Conservation (phyloP, 139 green algal genomes). For the Coelastrella sp. region DNA sequence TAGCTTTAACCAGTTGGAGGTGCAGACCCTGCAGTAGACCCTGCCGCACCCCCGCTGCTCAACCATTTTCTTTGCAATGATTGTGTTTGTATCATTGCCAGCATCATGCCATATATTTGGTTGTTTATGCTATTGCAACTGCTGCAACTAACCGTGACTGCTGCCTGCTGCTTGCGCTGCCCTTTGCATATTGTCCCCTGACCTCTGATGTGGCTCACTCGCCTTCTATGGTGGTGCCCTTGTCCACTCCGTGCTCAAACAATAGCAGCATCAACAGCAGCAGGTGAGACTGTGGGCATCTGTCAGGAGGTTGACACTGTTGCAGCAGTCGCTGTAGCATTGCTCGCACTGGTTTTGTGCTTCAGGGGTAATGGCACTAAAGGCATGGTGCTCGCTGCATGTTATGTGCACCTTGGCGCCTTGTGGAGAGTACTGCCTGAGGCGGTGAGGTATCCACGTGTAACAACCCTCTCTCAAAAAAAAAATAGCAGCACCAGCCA, state of each 20-base stretch:
- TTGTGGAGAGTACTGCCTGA: too few relatives aligned
- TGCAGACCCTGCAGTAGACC: too few relatives aligned
- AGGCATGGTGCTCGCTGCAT: too few relatives aligned
- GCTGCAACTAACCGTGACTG: neutral
- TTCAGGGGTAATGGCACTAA: neutral
- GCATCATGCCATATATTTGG: neutral
- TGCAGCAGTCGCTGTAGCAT: neutral
- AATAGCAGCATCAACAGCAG: neutral
- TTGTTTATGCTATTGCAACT: neutral
- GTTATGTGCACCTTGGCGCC: too few relatives aligned
- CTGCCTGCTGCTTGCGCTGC: neutral
- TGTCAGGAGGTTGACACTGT: neutral
- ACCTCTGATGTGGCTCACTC: too few relatives aligned
- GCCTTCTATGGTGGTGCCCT: neutral
- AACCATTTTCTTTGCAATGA: neutral
- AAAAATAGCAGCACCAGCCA: too few relatives aligned
- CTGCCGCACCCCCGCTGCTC: too few relatives aligned
- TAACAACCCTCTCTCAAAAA: too few relatives aligned
- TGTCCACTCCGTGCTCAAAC: neutral
- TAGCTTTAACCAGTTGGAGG: too few relatives aligned
- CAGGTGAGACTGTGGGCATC: neutral
- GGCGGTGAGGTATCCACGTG: too few relatives aligned
- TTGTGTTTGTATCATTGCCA: neutral
- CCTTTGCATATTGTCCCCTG: too few relatives aligned
- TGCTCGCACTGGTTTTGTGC: neutral